Conservation (phyloP, 2,329 filamentous ascomycete genomes). For the Calonectria multiphialidica region DNA sequence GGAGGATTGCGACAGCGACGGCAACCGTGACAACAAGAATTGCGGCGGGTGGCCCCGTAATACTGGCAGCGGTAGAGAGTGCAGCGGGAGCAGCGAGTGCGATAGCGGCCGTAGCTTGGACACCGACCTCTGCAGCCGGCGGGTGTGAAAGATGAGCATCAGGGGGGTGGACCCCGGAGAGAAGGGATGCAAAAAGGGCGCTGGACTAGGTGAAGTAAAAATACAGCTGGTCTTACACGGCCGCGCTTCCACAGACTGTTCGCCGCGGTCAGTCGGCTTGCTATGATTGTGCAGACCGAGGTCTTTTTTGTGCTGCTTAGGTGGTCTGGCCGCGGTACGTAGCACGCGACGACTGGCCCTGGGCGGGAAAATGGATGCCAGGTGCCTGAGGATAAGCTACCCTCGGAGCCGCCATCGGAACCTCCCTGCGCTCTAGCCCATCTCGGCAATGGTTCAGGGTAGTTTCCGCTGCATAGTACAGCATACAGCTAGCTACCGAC, state of each 20-base stretch:
- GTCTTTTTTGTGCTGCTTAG: slow-evolving; percentile 29
- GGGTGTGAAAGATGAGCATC: slow-evolving; percentile 36
- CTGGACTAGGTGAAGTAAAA: slow-evolving; percentile 23
- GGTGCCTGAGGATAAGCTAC: slow-evolving; percentile 3
- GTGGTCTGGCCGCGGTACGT: slow-evolving; percentile 5
- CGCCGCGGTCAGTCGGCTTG: slow-evolving; percentile 42
- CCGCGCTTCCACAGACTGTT: slow-evolving; percentile 1
- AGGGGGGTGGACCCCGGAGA: slow-evolving; percentile 41
- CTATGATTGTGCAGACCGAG: slow-evolving; percentile 33
- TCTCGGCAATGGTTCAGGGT: slow-evolving; percentile 20
- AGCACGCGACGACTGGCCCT: not conserved
- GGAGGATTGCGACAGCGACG: slow-evolving; percentile 26
- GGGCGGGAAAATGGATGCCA: slow-evolving; percentile 28
- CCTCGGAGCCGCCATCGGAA: slow-evolving; percentile 27
- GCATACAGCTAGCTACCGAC: not conserved
- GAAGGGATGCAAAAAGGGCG: slow-evolving; percentile 32
- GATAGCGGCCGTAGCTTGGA: slow-evolving; percentile 25
- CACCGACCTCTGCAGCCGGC: slow-evolving; percentile 38
- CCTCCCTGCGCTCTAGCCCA: slow-evolving; percentile 31
- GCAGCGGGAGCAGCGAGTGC: slow-evolving; percentile 5
- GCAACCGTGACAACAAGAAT: slow-evolving; percentile 20
- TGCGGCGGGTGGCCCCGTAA: slow-evolving; percentile 17
- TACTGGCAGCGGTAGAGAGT: slow-evolving; percentile 10
- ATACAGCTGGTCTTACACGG: slow-evolving; percentile 20
- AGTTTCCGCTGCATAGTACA: not conserved